Percentiles rank a stretch among this genome's conserved stretches.
These are phyloP conservation scores for Candida michaelii DNA, from an alignment of 805 yeast genomes.

Conservation along the genomic window DNA sequence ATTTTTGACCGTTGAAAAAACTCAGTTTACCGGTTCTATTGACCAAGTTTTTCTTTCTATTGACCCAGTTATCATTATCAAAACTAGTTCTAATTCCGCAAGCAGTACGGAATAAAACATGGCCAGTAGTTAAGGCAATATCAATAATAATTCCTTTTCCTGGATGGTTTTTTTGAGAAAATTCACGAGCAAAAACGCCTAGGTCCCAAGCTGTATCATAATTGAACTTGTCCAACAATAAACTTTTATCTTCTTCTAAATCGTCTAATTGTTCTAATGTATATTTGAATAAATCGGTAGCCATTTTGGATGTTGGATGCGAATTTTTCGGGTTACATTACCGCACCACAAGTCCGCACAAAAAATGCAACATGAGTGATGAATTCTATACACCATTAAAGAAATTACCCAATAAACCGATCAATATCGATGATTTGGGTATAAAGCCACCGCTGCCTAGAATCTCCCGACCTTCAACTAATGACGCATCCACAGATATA, in stretches of 20 bases:
- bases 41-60: slow-evolving; percentile 49
- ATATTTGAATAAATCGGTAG: slow-evolving; percentile 9
- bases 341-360: background rate
- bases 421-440: slow-evolving; percentile 4
- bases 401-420: slow-evolving; percentile 13
- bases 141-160: slow-evolving; percentile 45
- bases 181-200: slow-evolving; percentile 41
- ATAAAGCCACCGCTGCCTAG: background rate
- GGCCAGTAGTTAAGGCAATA: slow-evolving; percentile 46
- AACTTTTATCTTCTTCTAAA: slow-evolving; percentile 20
- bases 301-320: background rate
- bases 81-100: slow-evolving; percentile 35
- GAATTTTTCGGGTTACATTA: background rate
- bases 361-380: background rate
- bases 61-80: slow-evolving; percentile 58
- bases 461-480: background rate
- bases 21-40: slow-evolving; percentile 49
- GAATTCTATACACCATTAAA: slow-evolving; percentile 16
- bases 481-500: background rate
- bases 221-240: slow-evolving; percentile 26
- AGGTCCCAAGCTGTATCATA: slow-evolving; percentile 45
- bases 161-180: slow-evolving; percentile 27
- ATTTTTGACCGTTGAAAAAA: slow-evolving; percentile 46
- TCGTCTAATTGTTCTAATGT: slow-evolving; percentile 14
- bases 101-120: slow-evolving; percentile 46